Base-by-base conservation (phyloP, 371 early-diverging fungal species). In the Lichtheimia hyalospora region DNA sequence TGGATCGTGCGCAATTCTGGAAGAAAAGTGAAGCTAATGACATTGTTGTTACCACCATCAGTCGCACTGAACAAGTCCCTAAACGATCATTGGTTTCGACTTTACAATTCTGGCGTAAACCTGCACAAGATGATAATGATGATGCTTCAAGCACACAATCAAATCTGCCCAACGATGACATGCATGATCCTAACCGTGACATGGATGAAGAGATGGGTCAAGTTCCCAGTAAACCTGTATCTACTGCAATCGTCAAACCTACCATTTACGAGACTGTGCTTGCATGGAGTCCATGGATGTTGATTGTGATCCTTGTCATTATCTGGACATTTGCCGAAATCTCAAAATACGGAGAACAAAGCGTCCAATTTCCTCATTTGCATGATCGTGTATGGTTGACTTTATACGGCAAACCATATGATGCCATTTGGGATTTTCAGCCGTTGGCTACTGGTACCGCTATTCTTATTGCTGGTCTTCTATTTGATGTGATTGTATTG, bases 401-500 rank as follows among this genome's bases (percentile, higher is more conserved):
- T 0, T 57, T 81, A 6, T 81, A 75, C 41, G 53, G 50, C 2
- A 75, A 81, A 52, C 57, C 46, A 20, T 81, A 81, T 49, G 72
- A 63, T 54, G 81, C 81, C 18, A 61, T 81, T 27, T 81, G 77
- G 77, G 66, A 57, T 10, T 81, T 81, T 65, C 76, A 81, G 21
- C 81, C 81, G 7, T 49, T 81, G n/a, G 75, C 74, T 23, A 81
- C 81, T 4, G 81, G 81, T 10, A 81, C 81, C 13, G 75, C 75
- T 5, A 77, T 81, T 25, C 55, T 81, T 10, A 54, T 77, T 4
- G 60, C 73, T 8, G 44, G 58, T 1, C 24, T 81, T 16, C 64
- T 71, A 4, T 81, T 73, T 43, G 57, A 55, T 46, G 52, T 54
- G 25, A 61, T 77, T 55, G 75, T 75, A 23, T 52, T 81, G 16